A percentile compares a stretch with the other conserved stretches of the same genome.
phyloP scores from a whole-genome alignment of 1,284 basidiomycete species.

The Hemileia vastatrix region DNA sequence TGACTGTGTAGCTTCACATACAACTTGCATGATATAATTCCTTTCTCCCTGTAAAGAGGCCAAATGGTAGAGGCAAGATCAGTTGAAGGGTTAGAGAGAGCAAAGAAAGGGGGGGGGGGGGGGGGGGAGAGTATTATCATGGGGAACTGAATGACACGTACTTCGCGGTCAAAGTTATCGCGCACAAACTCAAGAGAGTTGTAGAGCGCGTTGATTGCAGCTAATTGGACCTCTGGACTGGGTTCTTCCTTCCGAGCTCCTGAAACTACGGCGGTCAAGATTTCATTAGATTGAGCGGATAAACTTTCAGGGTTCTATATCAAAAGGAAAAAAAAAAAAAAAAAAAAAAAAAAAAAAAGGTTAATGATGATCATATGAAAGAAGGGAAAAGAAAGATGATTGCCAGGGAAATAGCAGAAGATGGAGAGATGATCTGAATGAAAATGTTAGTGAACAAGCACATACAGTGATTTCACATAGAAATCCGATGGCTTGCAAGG shows the following conservation, averaged over 20 bases:
- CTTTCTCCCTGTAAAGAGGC: slow-evolving; percentile 65
- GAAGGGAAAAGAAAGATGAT: neutral
- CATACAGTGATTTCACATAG: slow-evolving; percentile 91
- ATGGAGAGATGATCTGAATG: slow-evolving; percentile 3
- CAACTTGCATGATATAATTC: slow-evolving; percentile 99
- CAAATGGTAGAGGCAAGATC: slow-evolving; percentile 18
- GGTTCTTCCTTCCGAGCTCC: slow-evolving; percentile 94
- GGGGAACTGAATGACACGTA: slow-evolving; percentile 45
- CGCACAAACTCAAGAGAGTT: slow-evolving; percentile 97
- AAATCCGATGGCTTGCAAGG: slow-evolving; percentile 89
- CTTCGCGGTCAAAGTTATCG: slow-evolving; percentile 95
- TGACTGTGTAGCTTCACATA: slow-evolving; percentile 96
- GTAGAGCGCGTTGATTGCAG: slow-evolving; percentile 82
- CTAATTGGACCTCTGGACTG: slow-evolving; percentile 84
- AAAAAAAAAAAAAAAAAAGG: neutral
- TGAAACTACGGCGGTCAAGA: slow-evolving; percentile 95
- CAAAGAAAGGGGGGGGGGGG: slow-evolving; percentile 6
- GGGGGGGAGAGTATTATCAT: slow-evolving; percentile 10
- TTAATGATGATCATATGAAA: neutral
- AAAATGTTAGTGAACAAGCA: slow-evolving; percentile 29
- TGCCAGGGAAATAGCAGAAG: neutral
- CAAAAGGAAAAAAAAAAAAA: slow-evolving; percentile 13
- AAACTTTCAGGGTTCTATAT: slow-evolving; percentile 79
- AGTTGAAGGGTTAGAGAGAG: slow-evolving; percentile 17
- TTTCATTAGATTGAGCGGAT: slow-evolving; percentile 84